Conservation (phyloP, 2,329 filamentous ascomycete species). For the Madurella fahalii region DNA sequence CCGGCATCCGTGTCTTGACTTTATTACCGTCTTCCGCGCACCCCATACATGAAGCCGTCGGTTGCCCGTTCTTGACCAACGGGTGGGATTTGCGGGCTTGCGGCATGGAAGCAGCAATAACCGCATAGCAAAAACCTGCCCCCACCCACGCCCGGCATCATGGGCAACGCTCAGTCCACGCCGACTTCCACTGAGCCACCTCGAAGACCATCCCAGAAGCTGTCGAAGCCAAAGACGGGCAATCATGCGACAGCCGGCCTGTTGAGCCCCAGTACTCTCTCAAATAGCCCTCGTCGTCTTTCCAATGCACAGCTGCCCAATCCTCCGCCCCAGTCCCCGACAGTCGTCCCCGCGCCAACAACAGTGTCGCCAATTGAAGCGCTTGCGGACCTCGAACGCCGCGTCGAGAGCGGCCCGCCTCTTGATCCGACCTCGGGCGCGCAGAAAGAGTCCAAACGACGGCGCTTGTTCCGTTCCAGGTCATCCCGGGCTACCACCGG, state of each 20-base stretch:
- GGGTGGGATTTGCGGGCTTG: constrained; percentile 25
- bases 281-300: constrained; percentile 30
- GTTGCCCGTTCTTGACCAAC: constrained; percentile 26
- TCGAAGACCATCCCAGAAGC: constrained; percentile 42
- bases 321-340: constrained; percentile 16
- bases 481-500: constrained; percentile 29
- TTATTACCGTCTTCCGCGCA: constrained; percentile 19
- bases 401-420: constrained; percentile 19
- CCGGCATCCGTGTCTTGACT: constrained; percentile 19
- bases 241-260: constrained; percentile 41
- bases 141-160: constrained; percentile 30
- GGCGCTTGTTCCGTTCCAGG: constrained; percentile 36
- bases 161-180: constrained; percentile 49
- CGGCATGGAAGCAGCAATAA: constrained; percentile 40
- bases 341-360: constrained; percentile 17
- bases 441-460: constrained; percentile 23
- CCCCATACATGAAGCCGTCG: constrained; percentile 30
- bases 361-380: constrained; percentile 13
- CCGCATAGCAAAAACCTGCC: constrained; percentile 35
- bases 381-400: constrained; percentile 10
- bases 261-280: constrained; percentile 35
- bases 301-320: constrained; percentile 26
- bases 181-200: constrained; percentile 38
- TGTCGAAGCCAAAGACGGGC: constrained; percentile 47
- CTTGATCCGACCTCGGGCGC: constrained; percentile 19